These are phyloP conservation scores for Sordariomycetes sp. DNA, from an alignment of 2,329 filamentous ascomycete genomes.

Conservation along the genomic window DNA sequence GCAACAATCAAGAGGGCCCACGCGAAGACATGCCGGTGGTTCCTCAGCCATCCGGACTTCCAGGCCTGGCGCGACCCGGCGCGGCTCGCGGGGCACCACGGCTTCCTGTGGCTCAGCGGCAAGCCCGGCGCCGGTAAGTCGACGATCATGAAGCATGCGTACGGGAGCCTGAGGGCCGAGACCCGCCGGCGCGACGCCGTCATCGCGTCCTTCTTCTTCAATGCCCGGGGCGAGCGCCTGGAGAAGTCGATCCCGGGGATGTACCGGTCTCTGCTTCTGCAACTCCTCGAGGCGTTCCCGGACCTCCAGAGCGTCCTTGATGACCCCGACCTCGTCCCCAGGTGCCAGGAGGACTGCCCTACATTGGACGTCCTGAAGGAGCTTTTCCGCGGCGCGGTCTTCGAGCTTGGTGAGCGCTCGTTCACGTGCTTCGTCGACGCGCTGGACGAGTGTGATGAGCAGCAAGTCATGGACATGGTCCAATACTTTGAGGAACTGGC, in stretches of 20 bases:
- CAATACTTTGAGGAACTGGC: conserved; percentile 24
- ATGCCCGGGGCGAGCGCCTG: conserved; percentile 28
- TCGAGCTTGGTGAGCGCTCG: neutral
- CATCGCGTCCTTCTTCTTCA: conserved; percentile 36
- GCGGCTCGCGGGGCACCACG: conserved; percentile 14
- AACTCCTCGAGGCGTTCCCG: conserved; percentile 25
- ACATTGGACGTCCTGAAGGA: neutral
- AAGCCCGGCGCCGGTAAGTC: conserved; percentile 35
- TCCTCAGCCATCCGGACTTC: conserved; percentile 7
- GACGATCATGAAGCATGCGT: conserved; percentile 30
- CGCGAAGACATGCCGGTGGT: conserved; percentile 11
- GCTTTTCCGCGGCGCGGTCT: neutral
- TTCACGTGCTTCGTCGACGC: conserved; percentile 24
- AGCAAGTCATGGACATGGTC: conserved; percentile 27
- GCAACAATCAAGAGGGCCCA: conserved; percentile 7
- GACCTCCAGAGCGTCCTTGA: conserved; percentile 23
- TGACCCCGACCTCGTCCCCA: too few species aligned
- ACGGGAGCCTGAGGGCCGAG: conserved; percentile 9
- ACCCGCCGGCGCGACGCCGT: conserved; percentile 5
- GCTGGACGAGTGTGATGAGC: conserved; percentile 32
- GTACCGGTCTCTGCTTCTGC: conserved; percentile 36
- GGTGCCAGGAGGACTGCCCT: neutral
- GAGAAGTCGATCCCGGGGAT: conserved; percentile 35
- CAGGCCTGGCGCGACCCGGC: conserved; percentile 6
- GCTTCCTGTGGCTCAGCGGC: conserved; percentile 35